Conservation (phyloP, 2,329 filamentous ascomycete genomes). For the Aspergillus bombycis region DNA sequence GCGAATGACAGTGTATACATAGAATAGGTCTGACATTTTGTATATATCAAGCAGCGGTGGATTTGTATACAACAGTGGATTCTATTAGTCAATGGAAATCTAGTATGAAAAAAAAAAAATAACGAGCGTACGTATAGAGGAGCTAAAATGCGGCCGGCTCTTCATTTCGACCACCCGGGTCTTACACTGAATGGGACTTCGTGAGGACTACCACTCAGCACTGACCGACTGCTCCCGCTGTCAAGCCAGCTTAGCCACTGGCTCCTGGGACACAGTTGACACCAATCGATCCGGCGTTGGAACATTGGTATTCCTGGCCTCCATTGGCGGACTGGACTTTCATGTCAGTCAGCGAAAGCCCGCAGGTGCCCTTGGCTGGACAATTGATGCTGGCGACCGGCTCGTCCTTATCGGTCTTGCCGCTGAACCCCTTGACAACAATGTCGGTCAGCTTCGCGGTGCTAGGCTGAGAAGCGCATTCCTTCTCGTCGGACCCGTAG, state of each 20-base stretch:
- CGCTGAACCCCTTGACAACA: not conserved
- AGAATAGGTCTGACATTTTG: not conserved
- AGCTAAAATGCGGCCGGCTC: too few species aligned
- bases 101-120: too few species aligned
- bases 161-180: not conserved
- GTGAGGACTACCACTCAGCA: not conserved
- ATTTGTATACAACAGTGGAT: not conserved
- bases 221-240: not conserved
- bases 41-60: not conserved
- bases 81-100: too few species aligned
- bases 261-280: not conserved
- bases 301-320: not conserved
- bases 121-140: too few species aligned
- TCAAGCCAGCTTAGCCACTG: not conserved
- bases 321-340: not conserved
- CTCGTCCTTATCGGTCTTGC: not conserved
- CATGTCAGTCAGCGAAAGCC: not conserved
- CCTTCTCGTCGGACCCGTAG: not conserved
- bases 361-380: not conserved
- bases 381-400: not conserved
- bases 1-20: not conserved
- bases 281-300: not conserved
- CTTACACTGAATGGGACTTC: not conserved
- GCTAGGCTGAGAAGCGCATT: not conserved
- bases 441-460: not conserved